Percentiles rank a stretch among this genome's conserved stretches.
phyloP scores from a whole-genome alignment of 1,284 basidiomycete genomes.

The Blastosporella zonata region DNA sequence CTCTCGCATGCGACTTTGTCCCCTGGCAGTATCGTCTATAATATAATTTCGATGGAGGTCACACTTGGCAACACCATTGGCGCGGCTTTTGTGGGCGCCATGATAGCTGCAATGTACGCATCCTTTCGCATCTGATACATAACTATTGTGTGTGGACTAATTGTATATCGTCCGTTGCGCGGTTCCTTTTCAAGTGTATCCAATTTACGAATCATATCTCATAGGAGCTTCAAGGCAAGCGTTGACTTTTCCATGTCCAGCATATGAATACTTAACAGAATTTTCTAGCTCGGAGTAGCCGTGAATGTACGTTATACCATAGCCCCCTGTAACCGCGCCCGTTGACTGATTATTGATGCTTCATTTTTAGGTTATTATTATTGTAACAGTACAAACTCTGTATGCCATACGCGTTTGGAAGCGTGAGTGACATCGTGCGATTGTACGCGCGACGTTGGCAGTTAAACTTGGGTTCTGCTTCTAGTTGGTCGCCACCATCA shows the following conservation, averaged over 20 bases:
- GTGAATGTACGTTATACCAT: conserved; percentile 13
- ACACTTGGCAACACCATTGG: conserved; percentile 30
- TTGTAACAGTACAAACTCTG: conserved; percentile 18
- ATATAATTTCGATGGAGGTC: conserved; percentile 6
- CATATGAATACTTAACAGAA: background rate
- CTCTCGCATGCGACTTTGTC: background rate
- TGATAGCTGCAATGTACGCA: conserved; percentile 29
- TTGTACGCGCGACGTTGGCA: background rate
- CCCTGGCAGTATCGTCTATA: background rate
- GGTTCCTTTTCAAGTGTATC: conserved; percentile 38
- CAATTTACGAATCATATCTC: conserved; percentile 35
- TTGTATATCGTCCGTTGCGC: conserved; percentile 37
- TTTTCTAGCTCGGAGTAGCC: conserved; percentile 12
- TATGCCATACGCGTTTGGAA: conserved; percentile 20
- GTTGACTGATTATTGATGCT: background rate
- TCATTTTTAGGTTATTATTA: conserved; percentile 14
- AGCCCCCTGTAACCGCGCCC: background rate
- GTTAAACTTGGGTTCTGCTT: background rate
- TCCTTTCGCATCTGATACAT: background rate
- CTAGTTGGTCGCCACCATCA: conserved; percentile 18
- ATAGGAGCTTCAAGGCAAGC: conserved; percentile 15
- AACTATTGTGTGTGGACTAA: too few relatives aligned
- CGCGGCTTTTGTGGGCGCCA: conserved; percentile 28
- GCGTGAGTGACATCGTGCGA: conserved; percentile 7
- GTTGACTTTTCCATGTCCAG: background rate